Base-by-base conservation (phyloP, 805 yeast genomes). In the Barnettozyma wickerhamii region DNA sequence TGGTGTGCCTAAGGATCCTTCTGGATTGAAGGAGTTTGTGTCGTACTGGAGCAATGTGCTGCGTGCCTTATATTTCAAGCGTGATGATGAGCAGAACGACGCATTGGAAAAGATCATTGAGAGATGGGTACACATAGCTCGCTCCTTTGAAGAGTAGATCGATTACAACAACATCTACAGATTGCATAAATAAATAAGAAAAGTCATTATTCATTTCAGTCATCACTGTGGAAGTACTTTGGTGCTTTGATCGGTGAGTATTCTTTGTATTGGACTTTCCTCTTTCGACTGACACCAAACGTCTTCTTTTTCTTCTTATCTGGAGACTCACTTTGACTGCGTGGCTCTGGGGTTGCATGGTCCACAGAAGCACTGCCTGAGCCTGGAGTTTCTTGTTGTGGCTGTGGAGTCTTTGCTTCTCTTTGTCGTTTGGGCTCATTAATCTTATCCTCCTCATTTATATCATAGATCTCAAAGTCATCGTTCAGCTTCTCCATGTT, bases 21-120 rank as follows among this genome's bases (percentile, higher is more conserved):
- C 42, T 13, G 65, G 60, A 9, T 51, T 77, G 23, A 37, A 35
- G 3, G 61, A 56, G 10, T 78, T 81, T 48, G 57, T 68, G 5
- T 60, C 59, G 3, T 75, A 76, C 50, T 84, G 90, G 90, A 44
- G 58, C 3, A 56, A 60, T 3, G 62, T 74, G 0, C 56, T 81
- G 33, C 46, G 51, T 3, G 62, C 63, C 1, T 52, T 81, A 7
- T 80, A 78, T 48, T 24, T 45, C 10, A 61, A 64, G 30, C 54
- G 74, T 31, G 60, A 49, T 15, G 45, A 42, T 0, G 38, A 33
- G 0, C 72, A 70, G 23, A 53, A 58, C 15, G 17, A 37, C 2
- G 64, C 68, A 6, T 51, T 76, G 23, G 51, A 51, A 6, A 38
- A 38, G 24, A 47, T 65, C 5, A 47, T 60, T 3, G 44, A 58